These are phyloP conservation scores for Zymoseptoria tritici DNA, from an alignment of 2,329 filamentous ascomycete genomes.

Conservation along the genomic window DNA sequence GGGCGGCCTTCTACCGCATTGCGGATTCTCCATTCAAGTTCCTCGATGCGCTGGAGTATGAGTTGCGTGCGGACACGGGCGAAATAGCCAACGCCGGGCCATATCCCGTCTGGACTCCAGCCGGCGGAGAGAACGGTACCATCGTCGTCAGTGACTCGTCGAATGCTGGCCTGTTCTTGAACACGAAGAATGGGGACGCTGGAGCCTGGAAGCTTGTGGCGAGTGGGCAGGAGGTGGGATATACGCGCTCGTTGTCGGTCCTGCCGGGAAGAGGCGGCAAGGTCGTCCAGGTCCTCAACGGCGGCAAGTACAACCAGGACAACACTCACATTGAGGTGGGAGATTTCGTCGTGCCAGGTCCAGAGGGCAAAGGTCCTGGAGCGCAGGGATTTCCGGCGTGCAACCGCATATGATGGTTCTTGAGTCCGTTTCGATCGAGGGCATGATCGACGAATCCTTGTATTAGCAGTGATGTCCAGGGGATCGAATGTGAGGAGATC, in stretches of 20 bases:
- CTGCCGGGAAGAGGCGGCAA: background rate
- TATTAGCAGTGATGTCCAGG: no score
- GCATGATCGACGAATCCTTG: background rate
- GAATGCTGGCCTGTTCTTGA: background rate
- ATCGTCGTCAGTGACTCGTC: constrained; percentile 36
- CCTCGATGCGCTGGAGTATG: background rate
- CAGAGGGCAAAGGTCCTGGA: background rate
- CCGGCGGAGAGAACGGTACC: constrained; percentile 41
- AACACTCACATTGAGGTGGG: background rate
- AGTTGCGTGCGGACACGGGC: background rate
- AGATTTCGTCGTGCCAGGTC: background rate
- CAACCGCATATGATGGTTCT: background rate
- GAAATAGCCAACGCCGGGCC: constrained; percentile 23
- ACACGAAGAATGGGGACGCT: background rate
- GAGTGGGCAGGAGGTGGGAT: background rate
- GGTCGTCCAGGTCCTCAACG: background rate
- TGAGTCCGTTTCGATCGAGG: background rate
- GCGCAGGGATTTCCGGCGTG: background rate
- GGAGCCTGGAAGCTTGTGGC: background rate
- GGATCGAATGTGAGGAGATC: no score
- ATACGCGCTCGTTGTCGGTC: background rate
- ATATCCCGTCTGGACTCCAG: constrained; percentile 47
- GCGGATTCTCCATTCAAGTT: background rate
- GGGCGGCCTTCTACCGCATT: background rate
- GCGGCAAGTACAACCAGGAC: background rate